Conservation (phyloP, 495 filamentous ascomycete species). For the Hypoxylon lienhwacheense region DNA sequence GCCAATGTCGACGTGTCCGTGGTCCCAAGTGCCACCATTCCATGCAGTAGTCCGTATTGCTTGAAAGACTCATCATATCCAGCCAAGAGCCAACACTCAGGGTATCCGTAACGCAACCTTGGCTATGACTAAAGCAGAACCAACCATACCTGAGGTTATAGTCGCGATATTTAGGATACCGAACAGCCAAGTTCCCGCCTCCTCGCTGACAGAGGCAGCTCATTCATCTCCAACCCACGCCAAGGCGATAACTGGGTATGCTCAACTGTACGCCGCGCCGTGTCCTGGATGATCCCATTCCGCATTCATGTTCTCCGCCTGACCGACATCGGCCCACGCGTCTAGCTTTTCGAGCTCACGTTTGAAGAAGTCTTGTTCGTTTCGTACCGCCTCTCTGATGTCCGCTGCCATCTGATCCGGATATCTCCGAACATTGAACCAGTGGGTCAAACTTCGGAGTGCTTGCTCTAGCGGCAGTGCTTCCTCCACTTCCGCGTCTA, state of each 20-base stretch:
- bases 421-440: conserved; percentile 84
- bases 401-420: conserved; percentile 77
- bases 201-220: no score
- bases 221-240: no score
- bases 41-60: no score
- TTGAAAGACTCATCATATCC: no score
- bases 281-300: conserved; percentile 39
- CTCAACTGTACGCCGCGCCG: conserved; percentile 28
- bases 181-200: no score
- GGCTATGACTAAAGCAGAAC: no score
- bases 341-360: conserved; percentile 86
- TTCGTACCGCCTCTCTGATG: conserved; percentile 62
- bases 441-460: conserved; percentile 81
- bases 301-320: conserved; percentile 36
- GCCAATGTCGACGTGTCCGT: no score
- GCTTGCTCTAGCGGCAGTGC: conserved; percentile 88
- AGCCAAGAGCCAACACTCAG: no score
- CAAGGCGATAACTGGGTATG: conserved; percentile 2
- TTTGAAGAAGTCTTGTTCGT: conserved; percentile 87
- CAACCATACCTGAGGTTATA: no score
- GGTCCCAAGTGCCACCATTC: no score
- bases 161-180: no score
- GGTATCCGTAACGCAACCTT: no score
- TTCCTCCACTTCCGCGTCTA: conserved; percentile 91
- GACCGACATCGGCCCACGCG: conserved; percentile 45